These are phyloP conservation scores for Candida jianshihensis DNA, from an alignment of 805 yeast species.

Conservation along the genomic window DNA sequence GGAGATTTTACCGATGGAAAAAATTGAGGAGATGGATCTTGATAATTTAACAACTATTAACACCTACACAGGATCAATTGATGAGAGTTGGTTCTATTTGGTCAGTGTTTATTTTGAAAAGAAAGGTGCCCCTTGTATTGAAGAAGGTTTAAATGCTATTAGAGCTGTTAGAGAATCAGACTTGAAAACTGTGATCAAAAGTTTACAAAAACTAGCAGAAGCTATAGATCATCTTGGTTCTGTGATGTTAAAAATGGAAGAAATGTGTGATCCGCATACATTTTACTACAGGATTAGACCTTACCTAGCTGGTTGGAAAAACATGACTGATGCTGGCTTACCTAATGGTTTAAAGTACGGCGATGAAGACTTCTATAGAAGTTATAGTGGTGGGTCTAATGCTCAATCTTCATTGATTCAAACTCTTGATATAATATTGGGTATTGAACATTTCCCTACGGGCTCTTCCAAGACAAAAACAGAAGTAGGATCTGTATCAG, in stretches of 20 bases:
- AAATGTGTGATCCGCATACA: constrained; percentile 90
- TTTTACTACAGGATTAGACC: constrained; percentile 86
- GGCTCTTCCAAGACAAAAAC: constrained; percentile 44
- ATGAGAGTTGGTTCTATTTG: constrained; percentile 90
- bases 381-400: constrained; percentile 84
- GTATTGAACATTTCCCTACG: constrained; percentile 72
- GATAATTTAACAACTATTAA: constrained; percentile 70
- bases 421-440: constrained; percentile 69
- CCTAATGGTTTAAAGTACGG: constrained; percentile 78
- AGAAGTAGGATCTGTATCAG: constrained; percentile 18
- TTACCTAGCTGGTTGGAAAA: constrained; percentile 88
- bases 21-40: constrained; percentile 35
- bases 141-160: constrained; percentile 62
- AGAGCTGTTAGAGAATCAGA: constrained; percentile 44
- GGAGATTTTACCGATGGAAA: constrained; percentile 40
- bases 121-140: constrained; percentile 67
- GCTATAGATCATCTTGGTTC: constrained; percentile 67
- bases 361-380: constrained; percentile 45
- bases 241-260: constrained; percentile 75
- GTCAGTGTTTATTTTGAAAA: constrained; percentile 84
- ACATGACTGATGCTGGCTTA: constrained; percentile 82
- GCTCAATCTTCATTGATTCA: constrained; percentile 91
- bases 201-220: constrained; percentile 64
- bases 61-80: constrained; percentile 85
- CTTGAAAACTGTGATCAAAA: constrained; percentile 30